A percentile compares a stretch with the other conserved stretches of the same genome.
Conservation (phyloP, 2,329 filamentous ascomycete genomes). For the Hymenoscyphus albidus region DNA sequence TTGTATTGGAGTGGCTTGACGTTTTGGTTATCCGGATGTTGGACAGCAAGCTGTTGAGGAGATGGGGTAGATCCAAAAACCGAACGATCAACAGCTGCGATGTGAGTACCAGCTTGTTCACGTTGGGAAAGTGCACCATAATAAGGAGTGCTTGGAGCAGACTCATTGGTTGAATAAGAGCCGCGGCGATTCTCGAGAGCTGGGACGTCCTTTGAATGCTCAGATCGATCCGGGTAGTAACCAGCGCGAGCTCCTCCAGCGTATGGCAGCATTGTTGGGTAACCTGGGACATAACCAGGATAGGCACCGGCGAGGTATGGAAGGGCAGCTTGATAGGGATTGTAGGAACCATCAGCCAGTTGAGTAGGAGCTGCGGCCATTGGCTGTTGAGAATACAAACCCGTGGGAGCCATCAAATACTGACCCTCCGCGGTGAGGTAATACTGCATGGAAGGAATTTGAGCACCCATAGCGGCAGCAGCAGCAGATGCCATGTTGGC, state of each 20-base stretch:
- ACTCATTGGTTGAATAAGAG: constrained; percentile 66
- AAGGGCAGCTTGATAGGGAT: constrained; percentile 29
- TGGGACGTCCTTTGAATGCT: constrained; percentile 47
- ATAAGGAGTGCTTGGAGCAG: constrained; percentile 61
- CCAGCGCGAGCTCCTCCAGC: constrained; percentile 30
- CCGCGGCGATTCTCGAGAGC: constrained; percentile 62
- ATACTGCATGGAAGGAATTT: constrained; percentile 33
- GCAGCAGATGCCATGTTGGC: constrained; percentile 36
- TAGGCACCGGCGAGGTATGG: constrained; percentile 34
- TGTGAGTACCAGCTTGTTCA: constrained; percentile 56
- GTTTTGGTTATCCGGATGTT: constrained; percentile 36
- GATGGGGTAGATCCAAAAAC: constrained; percentile 62
- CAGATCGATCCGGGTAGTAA: constrained; percentile 33
- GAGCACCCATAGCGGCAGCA: constrained; percentile 28
- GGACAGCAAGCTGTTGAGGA: constrained; percentile 54
- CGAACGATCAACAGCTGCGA: constrained; percentile 58
- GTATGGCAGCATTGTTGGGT: constrained; percentile 20
- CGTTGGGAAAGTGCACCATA: constrained; percentile 56
- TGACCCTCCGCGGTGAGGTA: constrained; percentile 36
- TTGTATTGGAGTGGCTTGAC: constrained; percentile 34
- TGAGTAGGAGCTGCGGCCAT: constrained; percentile 25
- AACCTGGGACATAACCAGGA: constrained; percentile 33
- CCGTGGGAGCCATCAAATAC: constrained; percentile 28
- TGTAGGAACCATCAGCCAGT: constrained; percentile 31
- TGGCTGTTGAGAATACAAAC: constrained; percentile 33